phyloP scores from a whole-genome alignment of 1,284 basidiomycete genomes.

The Fomitopsis palustris region DNA sequence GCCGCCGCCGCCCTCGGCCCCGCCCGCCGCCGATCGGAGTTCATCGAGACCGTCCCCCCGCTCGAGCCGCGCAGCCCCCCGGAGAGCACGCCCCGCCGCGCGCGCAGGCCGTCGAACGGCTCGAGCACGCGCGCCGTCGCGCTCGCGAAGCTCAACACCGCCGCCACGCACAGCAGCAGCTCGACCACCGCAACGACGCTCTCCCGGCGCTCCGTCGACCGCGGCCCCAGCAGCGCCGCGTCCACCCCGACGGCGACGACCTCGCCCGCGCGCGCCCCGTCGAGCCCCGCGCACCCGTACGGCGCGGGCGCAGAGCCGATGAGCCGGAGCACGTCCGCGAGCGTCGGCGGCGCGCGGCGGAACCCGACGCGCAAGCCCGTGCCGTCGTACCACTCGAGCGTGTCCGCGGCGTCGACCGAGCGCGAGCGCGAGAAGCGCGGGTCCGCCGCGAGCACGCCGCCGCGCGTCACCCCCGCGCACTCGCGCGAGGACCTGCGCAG shows the following conservation, averaged over 20 bases:
- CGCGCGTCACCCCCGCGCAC: slow-evolving; percentile 14
- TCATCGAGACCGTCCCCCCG: slow-evolving; percentile 15
- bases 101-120: slow-evolving; percentile 12
- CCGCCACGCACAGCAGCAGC: background rate
- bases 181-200: background rate
- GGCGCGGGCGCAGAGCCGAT: slow-evolving; percentile 17
- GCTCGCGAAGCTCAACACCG: slow-evolving; percentile 22
- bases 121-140: slow-evolving; percentile 21
- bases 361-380: slow-evolving; percentile 39
- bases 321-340: slow-evolving; percentile 16
- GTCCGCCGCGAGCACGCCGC: slow-evolving; percentile 8
- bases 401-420: background rate
- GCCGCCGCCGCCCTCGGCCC: slow-evolving; percentile 23
- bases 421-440: background rate
- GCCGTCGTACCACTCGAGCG: slow-evolving; percentile 31
- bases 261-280: background rate
- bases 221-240: background rate
- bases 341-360: slow-evolving; percentile 12
- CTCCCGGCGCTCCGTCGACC: slow-evolving; percentile 14
- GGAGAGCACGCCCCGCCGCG: slow-evolving; percentile 9
- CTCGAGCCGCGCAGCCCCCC: slow-evolving; percentile 8
- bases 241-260: background rate
- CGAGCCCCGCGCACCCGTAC: background rate
- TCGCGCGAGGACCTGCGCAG: slow-evolving; percentile 22
- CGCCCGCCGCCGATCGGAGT: slow-evolving; percentile 6